phyloP scores from a whole-genome alignment of 768 basidiomycete species.

The Termitomyces sp. region DNA sequence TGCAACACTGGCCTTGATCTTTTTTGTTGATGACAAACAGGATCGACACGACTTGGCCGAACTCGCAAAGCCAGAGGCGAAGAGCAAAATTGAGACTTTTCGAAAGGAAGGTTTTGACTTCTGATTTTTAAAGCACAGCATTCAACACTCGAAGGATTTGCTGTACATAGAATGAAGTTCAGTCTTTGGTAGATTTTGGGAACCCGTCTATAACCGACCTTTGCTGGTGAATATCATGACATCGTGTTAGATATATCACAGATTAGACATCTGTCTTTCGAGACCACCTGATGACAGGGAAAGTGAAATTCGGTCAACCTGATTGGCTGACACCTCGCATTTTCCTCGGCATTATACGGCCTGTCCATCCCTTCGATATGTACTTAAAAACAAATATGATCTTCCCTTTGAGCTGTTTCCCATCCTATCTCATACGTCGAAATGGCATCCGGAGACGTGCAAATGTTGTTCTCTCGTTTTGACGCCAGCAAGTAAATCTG shows the following conservation, averaged over 20 bases:
- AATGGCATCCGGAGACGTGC: constrained; percentile 49
- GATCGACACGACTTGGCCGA: constrained; percentile 80
- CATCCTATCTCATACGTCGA: neutral
- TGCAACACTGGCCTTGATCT: neutral
- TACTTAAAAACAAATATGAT: neutral
- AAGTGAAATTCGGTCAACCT: neutral
- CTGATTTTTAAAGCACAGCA: constrained; percentile 62
- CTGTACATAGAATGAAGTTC: neutral
- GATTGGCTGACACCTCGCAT: constrained; percentile 17
- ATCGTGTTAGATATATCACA: neutral
- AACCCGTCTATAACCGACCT: neutral
- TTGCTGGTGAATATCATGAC: too few relatives aligned
- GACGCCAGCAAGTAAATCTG: neutral
- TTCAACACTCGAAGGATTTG: constrained; percentile 14
- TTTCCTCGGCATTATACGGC: constrained; percentile 3
- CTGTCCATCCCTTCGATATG: neutral
- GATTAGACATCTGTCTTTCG: too few relatives aligned
- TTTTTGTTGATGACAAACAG: constrained; percentile 31
- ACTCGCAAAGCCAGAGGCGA: constrained; percentile 55
- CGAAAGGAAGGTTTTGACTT: constrained; percentile 81
- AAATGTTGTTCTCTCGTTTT: constrained; percentile 13
- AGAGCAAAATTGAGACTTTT: constrained; percentile 65
- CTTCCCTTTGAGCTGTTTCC: neutral
- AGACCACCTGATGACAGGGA: too few relatives aligned
- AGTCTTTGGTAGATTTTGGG: neutral